Percentiles rank a stretch among this genome's conserved stretches.
Conservation (phyloP, 164 flowering plant species). For the Taxillus chinensis region DNA sequence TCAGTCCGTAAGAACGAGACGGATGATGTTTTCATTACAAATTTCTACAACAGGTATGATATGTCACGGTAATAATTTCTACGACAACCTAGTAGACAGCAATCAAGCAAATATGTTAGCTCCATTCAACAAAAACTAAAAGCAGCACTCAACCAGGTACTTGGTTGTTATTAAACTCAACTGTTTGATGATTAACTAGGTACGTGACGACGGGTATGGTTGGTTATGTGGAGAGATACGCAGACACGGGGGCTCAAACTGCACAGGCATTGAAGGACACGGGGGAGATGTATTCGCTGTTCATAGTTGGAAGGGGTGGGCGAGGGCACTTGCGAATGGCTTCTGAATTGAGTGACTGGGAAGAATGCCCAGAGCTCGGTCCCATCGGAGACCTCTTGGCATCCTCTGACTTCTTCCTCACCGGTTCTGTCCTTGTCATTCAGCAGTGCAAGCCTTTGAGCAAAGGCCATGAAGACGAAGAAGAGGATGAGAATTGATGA, state of each 20-base stretch:
- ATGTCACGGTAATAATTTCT: not conserved
- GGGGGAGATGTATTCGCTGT: slow-evolving; percentile 43
- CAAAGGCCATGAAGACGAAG: slow-evolving; percentile 2
- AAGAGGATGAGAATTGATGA: slow-evolving; percentile 5
- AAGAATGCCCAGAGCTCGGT: slow-evolving; percentile 79
- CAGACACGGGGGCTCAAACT: slow-evolving; percentile 40
- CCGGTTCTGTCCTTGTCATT: slow-evolving; percentile 51
- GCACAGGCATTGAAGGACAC: slow-evolving; percentile 33
- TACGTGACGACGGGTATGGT: slow-evolving; percentile 42
- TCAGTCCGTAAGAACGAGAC: slow-evolving; percentile 18
- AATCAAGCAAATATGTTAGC: too few relatives aligned
- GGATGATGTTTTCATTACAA: slow-evolving; percentile 32
- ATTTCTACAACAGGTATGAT: slow-evolving; percentile 43
- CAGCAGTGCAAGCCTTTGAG: slow-evolving; percentile 34
- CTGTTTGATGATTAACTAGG: slow-evolving; percentile 16
- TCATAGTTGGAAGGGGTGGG: slow-evolving; percentile 59
- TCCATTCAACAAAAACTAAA: too few relatives aligned
- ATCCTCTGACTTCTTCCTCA: slow-evolving; percentile 45
- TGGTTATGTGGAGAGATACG: slow-evolving; percentile 44
- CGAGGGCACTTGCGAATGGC: slow-evolving; percentile 33
- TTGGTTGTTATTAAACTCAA: not conserved
- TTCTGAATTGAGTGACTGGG: slow-evolving; percentile 68
- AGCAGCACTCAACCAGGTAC: too few relatives aligned
- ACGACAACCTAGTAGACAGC: not conserved
- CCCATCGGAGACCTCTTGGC: slow-evolving; percentile 67